phyloP scores from a whole-genome alignment of 1,139 yeast genomes.

The Taphrina confusa region DNA sequence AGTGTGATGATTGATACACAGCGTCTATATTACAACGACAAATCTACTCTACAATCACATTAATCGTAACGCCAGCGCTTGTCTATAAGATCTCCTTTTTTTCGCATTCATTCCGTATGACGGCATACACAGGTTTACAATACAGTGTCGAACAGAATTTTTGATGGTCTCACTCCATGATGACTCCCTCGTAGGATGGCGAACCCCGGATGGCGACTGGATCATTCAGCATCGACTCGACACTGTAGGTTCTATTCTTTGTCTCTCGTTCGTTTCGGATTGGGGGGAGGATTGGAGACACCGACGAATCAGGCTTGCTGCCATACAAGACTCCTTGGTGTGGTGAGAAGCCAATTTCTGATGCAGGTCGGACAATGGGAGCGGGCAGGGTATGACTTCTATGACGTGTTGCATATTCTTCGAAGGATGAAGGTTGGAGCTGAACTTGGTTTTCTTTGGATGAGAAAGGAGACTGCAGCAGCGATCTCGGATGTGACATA shows the following conservation, averaged over 20 bases:
- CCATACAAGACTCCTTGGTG: neutral
- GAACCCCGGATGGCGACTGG: neutral
- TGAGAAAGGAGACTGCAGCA: conserved; percentile 30
- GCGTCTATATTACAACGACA: too few relatives aligned
- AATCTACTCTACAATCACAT: too few relatives aligned
- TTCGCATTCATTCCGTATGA: too few relatives aligned
- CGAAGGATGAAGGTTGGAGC: conserved; percentile 1
- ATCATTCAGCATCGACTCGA: conserved; percentile 15
- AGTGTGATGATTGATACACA: too few relatives aligned
- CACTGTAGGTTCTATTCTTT: conserved; percentile 14
- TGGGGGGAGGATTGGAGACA: conserved; percentile 9
- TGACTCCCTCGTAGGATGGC: conserved; percentile 2
- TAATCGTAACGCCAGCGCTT: too few relatives aligned
- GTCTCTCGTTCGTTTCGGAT: neutral
- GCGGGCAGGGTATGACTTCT: conserved; percentile 6
- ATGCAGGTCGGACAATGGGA: neutral
- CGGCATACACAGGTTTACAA: too few relatives aligned
- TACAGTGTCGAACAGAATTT: too few relatives aligned
- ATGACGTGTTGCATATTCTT: neutral
- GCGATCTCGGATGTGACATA: conserved; percentile 16
- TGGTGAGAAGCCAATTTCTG: neutral
- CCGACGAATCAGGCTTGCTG: neutral
- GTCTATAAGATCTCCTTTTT: too few relatives aligned
- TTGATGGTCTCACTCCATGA: too few relatives aligned
- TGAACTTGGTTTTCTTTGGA: neutral